A percentile compares a stretch with the other conserved stretches of the same genome.
Evolutionary conservation across 2,329 filamentous ascomycete genomes (phyloP).

Genomic region (Ophiosphaerella narmari): DNA sequence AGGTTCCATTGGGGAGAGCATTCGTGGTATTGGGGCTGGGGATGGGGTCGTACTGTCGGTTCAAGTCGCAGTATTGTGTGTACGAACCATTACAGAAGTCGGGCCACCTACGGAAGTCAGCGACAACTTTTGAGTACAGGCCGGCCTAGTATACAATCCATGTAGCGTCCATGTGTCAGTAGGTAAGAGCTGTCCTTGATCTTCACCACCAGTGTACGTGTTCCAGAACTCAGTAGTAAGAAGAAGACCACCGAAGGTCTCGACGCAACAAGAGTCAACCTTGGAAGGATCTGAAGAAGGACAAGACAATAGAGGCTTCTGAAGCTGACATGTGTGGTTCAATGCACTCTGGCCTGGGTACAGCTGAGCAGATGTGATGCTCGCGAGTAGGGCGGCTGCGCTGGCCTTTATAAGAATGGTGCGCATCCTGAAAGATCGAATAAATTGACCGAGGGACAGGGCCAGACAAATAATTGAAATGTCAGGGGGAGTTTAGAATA

Average conservation of each 20-base stretch:
- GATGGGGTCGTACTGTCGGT: constrained; percentile 66
- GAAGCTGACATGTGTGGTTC: constrained; percentile 63
- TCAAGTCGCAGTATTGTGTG: constrained; percentile 70
- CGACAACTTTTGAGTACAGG: not conserved
- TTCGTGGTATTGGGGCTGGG: constrained; percentile 68
- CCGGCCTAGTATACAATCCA: constrained; percentile 38
- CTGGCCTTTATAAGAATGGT: constrained; percentile 14
- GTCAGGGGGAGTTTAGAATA: constrained; percentile 1
- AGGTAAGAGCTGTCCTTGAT: constrained; percentile 62
- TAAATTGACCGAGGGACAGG: constrained; percentile 5
- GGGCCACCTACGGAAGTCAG: constrained; percentile 14
- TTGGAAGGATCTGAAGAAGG: constrained; percentile 33
- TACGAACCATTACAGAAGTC: constrained; percentile 60
- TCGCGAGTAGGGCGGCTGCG: constrained; percentile 25
- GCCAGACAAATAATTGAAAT: constrained; percentile 5
- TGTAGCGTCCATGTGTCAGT: constrained; percentile 63
- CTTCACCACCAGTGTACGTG: constrained; percentile 65
- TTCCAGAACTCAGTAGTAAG: constrained; percentile 69
- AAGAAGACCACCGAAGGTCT: constrained; percentile 68
- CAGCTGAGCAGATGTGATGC: constrained; percentile 43
- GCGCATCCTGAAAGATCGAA: constrained; percentile 24
- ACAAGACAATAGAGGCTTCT: constrained; percentile 40
- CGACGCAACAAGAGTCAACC: constrained; percentile 67
- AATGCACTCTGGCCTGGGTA: constrained; percentile 54
- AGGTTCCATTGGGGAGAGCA: constrained; percentile 56